These are phyloP conservation scores for Teratosphaeria pseudoeucalypti DNA, from an alignment of 2,329 filamentous ascomycete species.

Conservation along the genomic window DNA sequence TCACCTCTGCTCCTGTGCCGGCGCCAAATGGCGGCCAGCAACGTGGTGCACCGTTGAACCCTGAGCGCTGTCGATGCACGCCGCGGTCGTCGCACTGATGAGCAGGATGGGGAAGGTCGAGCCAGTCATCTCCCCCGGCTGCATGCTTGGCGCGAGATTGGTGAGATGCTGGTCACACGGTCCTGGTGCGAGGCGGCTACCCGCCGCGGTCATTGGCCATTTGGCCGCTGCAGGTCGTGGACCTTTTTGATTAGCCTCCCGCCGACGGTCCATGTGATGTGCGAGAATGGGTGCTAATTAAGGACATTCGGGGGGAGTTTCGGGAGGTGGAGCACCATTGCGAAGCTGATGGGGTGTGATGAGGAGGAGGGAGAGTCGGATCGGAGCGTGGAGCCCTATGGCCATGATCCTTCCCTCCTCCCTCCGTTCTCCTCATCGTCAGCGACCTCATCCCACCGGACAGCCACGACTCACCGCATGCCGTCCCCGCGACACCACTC, in stretches of 20 bases:
- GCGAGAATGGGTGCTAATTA: not conserved
- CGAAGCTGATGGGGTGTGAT: not conserved
- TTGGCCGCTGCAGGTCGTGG: not conserved
- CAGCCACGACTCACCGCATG: conserved; percentile 4
- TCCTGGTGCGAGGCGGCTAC: conserved; percentile 8
- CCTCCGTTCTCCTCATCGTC: not conserved
- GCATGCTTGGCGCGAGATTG: conserved; percentile 9
- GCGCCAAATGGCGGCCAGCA: conserved; percentile 14
- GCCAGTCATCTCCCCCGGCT: conserved; percentile 9
- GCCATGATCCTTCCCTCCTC: not conserved
- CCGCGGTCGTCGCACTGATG: conserved; percentile 2
- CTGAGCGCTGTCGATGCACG: conserved; percentile 2
- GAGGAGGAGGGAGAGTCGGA: not conserved
- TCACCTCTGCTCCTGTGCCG: conserved; percentile 5
- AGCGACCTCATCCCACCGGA: too few relatives aligned
- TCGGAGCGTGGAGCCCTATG: not conserved
- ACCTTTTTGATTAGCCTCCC: not conserved
- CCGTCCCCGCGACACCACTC: conserved; percentile 6
- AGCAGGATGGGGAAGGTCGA: conserved; percentile 1
- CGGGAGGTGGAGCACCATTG: not conserved
- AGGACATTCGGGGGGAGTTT: not conserved
- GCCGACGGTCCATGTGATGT: not conserved
- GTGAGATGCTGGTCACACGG: conserved; percentile 7
- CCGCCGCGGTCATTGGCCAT: conserved; percentile 2
- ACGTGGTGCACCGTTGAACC: not conserved